Conservation (phyloP, 352 stramenopile species). For the Globisporangium iwayamae region DNA sequence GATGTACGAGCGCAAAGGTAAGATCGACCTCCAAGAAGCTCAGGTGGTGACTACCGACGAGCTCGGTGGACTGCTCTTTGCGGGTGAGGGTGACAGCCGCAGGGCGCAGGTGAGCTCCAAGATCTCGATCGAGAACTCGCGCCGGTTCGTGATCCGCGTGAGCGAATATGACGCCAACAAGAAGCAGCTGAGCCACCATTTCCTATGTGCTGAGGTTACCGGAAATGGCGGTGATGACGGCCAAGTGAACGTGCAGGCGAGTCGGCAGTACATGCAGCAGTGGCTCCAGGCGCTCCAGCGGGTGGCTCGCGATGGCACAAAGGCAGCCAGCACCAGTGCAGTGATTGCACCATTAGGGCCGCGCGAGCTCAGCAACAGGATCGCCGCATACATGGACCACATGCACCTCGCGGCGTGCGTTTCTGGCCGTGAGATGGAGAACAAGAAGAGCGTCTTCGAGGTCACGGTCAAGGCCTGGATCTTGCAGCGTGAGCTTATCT, state of each 20-base stretch:
- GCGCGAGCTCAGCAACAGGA: conserved; percentile 35
- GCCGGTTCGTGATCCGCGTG: conserved; percentile 67
- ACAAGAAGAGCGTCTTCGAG: conserved; percentile 40
- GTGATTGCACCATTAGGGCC: conserved; percentile 19
- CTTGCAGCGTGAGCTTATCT: conserved; percentile 48
- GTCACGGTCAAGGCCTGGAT: conserved; percentile 58
- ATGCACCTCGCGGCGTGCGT: conserved; percentile 52
- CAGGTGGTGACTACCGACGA: conserved; percentile 48
- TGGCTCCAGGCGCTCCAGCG: conserved; percentile 46
- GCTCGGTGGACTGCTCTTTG: conserved; percentile 42
- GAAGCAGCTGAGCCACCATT: conserved; percentile 41
- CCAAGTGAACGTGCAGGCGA: conserved; percentile 26
- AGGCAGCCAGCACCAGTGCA: background rate
- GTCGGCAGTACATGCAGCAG: conserved; percentile 38
- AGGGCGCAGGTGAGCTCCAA: conserved; percentile 16
- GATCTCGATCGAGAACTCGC: conserved; percentile 46
- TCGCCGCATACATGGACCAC: conserved; percentile 42
- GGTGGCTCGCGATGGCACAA: conserved; percentile 5
- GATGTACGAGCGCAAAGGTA: conserved; percentile 34
- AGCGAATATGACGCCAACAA: conserved; percentile 23
- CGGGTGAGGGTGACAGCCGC: conserved; percentile 8
- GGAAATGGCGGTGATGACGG: background rate
- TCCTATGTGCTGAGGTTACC: conserved; percentile 48
- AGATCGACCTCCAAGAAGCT: conserved; percentile 40
- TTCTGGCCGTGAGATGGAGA: conserved; percentile 21